Evolutionary conservation across 1,284 basidiomycete genomes (phyloP).

Genomic region (Cutaneotrichosporon sp.): DNA sequence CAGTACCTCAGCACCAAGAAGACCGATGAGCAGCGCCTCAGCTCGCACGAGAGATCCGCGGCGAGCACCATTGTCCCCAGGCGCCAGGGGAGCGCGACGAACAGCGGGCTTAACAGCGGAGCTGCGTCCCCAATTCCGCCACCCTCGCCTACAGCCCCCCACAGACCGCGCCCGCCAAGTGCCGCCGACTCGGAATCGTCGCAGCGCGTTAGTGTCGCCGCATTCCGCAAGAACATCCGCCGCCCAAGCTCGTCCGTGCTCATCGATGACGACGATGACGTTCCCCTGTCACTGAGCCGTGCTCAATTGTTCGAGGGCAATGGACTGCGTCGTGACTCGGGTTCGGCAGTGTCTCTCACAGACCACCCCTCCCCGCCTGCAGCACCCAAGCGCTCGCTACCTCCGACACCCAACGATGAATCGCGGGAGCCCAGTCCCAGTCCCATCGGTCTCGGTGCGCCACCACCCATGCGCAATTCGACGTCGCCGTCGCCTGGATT

Average conservation of each 20-base stretch:
- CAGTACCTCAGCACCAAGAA: constrained; percentile 13
- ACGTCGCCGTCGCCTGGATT: constrained; percentile 1
- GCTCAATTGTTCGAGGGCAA: constrained; percentile 13
- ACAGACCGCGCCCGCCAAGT: constrained; percentile 36
- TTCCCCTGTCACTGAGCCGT: constrained; percentile 37
- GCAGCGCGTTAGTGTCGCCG: constrained; percentile 39
- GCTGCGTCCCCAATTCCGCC: not conserved
- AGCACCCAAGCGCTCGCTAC: constrained; percentile 1
- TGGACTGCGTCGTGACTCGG: constrained; percentile 12
- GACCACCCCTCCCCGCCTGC: constrained; percentile 9
- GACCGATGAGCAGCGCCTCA: not conserved
- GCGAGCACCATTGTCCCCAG: constrained; percentile 2
- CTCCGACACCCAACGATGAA: not conserved
- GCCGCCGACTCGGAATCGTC: constrained; percentile 33
- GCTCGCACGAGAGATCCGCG: not conserved
- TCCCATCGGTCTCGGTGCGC: constrained; percentile 4
- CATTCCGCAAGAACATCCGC: constrained; percentile 43
- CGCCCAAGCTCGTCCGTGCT: constrained; percentile 32
- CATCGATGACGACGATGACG: constrained; percentile 40
- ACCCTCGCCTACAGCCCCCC: constrained; percentile 6
- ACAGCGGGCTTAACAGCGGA: not conserved
- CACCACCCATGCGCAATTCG: not conserved
- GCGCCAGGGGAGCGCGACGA: not conserved
- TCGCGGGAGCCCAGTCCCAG: not conserved
- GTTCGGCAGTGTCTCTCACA: constrained; percentile 18